Base-by-base conservation (phyloP, 2,329 filamentous ascomycete species). In the Diaporthe citri region DNA sequence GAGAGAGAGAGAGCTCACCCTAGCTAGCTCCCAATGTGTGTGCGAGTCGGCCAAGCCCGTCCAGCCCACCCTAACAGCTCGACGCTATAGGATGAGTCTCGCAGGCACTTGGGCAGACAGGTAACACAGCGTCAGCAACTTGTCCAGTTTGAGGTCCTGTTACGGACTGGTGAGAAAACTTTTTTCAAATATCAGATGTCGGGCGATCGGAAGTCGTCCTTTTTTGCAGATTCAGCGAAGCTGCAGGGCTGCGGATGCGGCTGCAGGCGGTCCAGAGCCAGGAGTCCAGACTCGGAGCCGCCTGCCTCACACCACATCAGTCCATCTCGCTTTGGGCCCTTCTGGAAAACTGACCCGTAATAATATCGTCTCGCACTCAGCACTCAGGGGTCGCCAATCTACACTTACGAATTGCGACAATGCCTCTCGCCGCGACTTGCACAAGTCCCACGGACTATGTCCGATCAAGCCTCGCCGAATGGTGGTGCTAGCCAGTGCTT, bases 321-420 rank as follows among this genome's bases (percentile, higher is more conserved):
- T 64, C 43, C 41, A 66, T 69, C 62, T 46, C 39, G 64, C 70
- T 62, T 72, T 62, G 56, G 52, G 31, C 70, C 43, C 15, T 72
- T 51, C 36, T 39, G 39, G 66, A 48, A 51, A 56, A 17, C 15
- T 57, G 74, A 59, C 74, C 74, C 74, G 57, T 75, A 66, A 56
- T 74, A 57, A 46, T 59, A 56, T 59, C 48, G 51, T 62, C 64
- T 71, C 52, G 22, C 56, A 36, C 57, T 59, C 48, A 34, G 8
- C 36, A 52, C 36, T 74, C 74, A 76, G 74, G 74, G 74, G 59
- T 67, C 25, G 56, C 66, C 55, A 69, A 69, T 69, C 64, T 69
- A 41, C n/a, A 22, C 43, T 60, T 39, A 31, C 59, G 60, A 48
- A 57, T 22, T 31, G 31, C n/a, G 22, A 34, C 31, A 28, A 56